Evolutionary conservation across 441 rosid genomes (phyloP), one percentile per base, ranked within the genome.

Genomic region (Cnidoscolus chayamansa): DNA sequence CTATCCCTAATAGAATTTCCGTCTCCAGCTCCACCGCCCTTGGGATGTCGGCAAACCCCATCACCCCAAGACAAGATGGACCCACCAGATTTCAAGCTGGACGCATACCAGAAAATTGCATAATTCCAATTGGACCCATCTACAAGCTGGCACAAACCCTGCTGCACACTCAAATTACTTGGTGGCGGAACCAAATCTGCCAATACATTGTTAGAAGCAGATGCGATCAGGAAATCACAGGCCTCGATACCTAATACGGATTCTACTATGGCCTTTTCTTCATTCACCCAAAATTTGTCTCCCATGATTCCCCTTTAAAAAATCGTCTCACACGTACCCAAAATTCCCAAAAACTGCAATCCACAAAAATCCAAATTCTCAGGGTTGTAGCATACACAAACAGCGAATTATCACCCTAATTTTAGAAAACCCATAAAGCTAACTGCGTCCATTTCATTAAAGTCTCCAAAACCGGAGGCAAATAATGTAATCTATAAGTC

Each of bases 101-200:
- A 87, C 49, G 88, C 85, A 82, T 90, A 87, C 98, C 97, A 92
- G 84, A 92, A 90, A 50, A 94, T 90, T 10, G 94, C 96, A 83
- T 94, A 92, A 48, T 87, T 90, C 97, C 97, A 94, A 81, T 73
- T 66, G 0, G 92, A 82, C 64, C 87, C 85, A 31, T 92, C 98
- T 50, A 88, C 87, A 17, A 94, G 74, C 48, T 89, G 86, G 60
- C 84, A 85, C 47, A 94, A 90, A 32, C 98, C 87, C 65, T 88
- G 97, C 72, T 89, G 97, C 63, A 94, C 72, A 76, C 85, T 85
- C 60, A 83, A 79, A 85, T 86, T 85, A 65, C 83, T 69, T 1
- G 90, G 88, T 1, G 90, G 84, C 0, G 81, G 43, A 76, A 83
- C 80, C 31, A 88, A 67, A 66, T 88, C 89, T n/a, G 80, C 56